These are phyloP conservation scores for Avena insularis DNA, from an alignment of 176 grass and related monocot species.

Conservation along the genomic window DNA sequence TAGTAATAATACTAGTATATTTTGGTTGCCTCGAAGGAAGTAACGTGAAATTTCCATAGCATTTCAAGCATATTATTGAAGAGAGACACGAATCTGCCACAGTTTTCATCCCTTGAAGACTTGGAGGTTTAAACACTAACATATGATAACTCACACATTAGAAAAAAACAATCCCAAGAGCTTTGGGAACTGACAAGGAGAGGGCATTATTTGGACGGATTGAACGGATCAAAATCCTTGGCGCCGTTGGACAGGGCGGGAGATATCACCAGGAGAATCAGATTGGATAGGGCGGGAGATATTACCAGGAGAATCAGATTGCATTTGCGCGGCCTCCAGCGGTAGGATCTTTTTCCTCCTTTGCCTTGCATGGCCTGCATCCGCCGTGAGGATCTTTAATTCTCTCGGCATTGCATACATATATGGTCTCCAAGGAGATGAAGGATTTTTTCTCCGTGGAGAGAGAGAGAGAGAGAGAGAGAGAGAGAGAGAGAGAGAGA, in stretches of 20 bases:
- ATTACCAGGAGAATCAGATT: constrained; percentile 32
- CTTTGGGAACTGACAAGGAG: not conserved
- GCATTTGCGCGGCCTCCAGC: constrained; percentile 15
- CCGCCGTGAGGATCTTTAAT: not conserved
- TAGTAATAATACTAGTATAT: not conserved
- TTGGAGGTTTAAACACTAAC: not conserved
- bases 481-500: no score
- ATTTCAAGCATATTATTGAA: not conserved
- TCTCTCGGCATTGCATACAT: not conserved
- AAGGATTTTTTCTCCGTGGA: not conserved
- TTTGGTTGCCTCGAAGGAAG: not conserved
- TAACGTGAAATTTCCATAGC: not conserved
- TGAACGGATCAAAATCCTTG: not conserved
- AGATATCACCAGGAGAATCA: constrained; percentile 7
- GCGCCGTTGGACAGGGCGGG: not conserved
- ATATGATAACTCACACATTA: not conserved
- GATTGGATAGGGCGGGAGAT: constrained; percentile 9
- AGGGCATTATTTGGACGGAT: not conserved
- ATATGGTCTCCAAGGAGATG: not conserved
- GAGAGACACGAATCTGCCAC: not conserved
- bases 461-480: no score
- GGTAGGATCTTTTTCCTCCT: not conserved
- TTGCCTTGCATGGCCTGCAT: not conserved
- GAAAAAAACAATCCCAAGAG: no score
- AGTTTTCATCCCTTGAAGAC: not conserved